Base-by-base conservation (phyloP, 169 alveolate species). In the Cryptosporidium tyzzeri region DNA sequence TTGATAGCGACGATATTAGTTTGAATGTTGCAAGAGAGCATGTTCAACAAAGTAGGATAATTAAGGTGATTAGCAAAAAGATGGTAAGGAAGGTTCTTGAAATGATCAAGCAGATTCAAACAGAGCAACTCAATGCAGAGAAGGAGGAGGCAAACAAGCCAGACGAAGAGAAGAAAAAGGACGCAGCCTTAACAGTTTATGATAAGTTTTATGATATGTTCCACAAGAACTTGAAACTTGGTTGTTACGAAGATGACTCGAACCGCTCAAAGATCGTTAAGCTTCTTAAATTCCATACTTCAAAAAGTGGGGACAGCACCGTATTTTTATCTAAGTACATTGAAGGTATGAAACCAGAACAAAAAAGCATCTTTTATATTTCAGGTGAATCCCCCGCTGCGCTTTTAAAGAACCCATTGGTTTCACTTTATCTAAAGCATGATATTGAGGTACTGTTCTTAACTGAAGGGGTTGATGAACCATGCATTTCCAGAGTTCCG, bases 11-110 rank as follows among this genome's bases (percentile, higher is more conserved):
- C 85, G 98, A 97, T 86, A 92, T 98, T 84, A 99, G 99, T 1
- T 96, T 98, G 67, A 98, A 98, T 86, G 99, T 98, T 50, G 96
- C 98, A 0, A 91, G 98, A 41, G 98, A 96, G 91, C 96, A 95
- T 74, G 92, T 96, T 37, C 99, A 97, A 91, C 99, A 97, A 89
- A 95, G 96, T 85, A 96, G 97, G 93, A 94, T 97, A 61, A 91
- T 97, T 74, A 96, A 96, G 92, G 97, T 97, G 55, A 96, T 97
- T 71, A 94, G 96, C 86, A 99, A 98, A 95, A 98, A 98, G 96
- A 93, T 99, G 21, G 99, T 98, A 8, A 95, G 99, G 70, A 98
- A 98, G 86, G 97, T 98, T 26, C 93, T 99, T 70, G 99, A 98
- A 69, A 94, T 98, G 93, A 92, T 98, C 14, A 80, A 80, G 39